Percentiles rank a stretch among this genome's conserved stretches.
These are phyloP conservation scores for Phialophora expanda DNA, from an alignment of 2,329 filamentous ascomycete genomes.

Conservation along the genomic window DNA sequence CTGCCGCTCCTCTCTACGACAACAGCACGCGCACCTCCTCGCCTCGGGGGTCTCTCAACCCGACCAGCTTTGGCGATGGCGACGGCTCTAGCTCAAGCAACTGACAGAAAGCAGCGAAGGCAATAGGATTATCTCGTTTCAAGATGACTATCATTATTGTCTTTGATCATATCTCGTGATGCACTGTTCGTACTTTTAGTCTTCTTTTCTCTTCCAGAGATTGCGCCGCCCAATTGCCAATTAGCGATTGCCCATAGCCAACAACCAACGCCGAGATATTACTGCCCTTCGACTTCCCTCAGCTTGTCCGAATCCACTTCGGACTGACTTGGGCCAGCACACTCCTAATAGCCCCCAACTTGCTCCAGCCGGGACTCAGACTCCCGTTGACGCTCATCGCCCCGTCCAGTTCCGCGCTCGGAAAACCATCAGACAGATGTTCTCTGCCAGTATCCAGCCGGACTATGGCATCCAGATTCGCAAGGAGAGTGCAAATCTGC, in stretches of 20 bases:
- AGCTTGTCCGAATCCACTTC: constrained; percentile 10
- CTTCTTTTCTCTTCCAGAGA: neutral
- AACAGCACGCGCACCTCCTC: neutral
- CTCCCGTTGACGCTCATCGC: neutral
- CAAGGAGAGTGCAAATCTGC: constrained; percentile 26
- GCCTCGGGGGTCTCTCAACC: neutral
- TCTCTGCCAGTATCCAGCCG: constrained; percentile 17
- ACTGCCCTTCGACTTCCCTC: neutral
- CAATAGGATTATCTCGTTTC: neutral
- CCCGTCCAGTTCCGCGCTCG: constrained; percentile 7
- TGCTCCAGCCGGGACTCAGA: constrained; percentile 4
- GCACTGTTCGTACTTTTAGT: neutral
- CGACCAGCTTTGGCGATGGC: neutral
- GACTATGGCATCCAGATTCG: constrained; percentile 24
- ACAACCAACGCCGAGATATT: neutral
- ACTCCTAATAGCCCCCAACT: constrained; percentile 3
- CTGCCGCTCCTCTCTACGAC: neutral
- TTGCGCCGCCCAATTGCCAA: neutral
- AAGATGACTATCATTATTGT: constrained; percentile 4
- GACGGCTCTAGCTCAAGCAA: neutral
- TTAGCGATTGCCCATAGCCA: neutral
- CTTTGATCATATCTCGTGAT: constrained; percentile 7
- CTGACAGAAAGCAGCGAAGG: neutral
- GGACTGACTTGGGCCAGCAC: constrained; percentile 13
- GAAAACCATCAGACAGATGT: constrained; percentile 10